phyloP scores from a whole-genome alignment of 768 basidiomycete species.

The Lactarius deliciosus region DNA sequence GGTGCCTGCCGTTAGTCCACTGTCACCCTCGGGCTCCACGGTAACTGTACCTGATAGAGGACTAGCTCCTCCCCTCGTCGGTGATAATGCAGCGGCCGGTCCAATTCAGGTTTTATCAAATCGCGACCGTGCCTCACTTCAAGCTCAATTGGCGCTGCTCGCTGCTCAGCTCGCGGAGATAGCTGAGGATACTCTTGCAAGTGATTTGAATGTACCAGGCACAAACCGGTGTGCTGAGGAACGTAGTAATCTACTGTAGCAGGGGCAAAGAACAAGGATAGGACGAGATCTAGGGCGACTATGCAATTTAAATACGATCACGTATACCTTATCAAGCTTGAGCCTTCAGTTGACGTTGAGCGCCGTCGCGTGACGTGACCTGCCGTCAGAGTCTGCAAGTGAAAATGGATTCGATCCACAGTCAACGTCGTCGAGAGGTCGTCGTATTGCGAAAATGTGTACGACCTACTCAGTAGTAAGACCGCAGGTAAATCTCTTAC shows the following conservation, averaged over 20 bases:
- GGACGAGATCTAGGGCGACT: slow-evolving; percentile 27
- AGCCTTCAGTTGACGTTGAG: neutral
- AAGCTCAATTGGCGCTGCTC: slow-evolving; percentile 69
- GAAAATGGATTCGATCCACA: neutral
- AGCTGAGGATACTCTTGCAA: slow-evolving; percentile 40
- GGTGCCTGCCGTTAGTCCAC: slow-evolving; percentile 21
- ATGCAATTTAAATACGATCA: neutral
- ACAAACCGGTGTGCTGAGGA: slow-evolving; percentile 11
- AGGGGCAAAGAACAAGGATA: slow-evolving; percentile 10
- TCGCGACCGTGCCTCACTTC: slow-evolving; percentile 61
- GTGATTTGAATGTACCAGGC: slow-evolving; percentile 21
- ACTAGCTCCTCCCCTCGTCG: slow-evolving; percentile 5
- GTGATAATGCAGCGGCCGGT: slow-evolving; percentile 15
- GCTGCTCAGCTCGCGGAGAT: slow-evolving; percentile 73
- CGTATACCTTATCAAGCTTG: neutral
- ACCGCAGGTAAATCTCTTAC: no score
- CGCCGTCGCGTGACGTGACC: neutral
- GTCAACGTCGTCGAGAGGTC: neutral
- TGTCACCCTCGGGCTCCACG: neutral
- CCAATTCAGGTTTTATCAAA: slow-evolving; percentile 37
- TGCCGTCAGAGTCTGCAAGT: neutral
- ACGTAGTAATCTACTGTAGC: neutral
- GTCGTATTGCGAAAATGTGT: neutral
- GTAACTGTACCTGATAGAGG: neutral
- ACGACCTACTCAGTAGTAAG: neutral